phyloP scores from a whole-genome alignment of 2,329 filamentous ascomycete species.

The Botryotinia narcissicola region DNA sequence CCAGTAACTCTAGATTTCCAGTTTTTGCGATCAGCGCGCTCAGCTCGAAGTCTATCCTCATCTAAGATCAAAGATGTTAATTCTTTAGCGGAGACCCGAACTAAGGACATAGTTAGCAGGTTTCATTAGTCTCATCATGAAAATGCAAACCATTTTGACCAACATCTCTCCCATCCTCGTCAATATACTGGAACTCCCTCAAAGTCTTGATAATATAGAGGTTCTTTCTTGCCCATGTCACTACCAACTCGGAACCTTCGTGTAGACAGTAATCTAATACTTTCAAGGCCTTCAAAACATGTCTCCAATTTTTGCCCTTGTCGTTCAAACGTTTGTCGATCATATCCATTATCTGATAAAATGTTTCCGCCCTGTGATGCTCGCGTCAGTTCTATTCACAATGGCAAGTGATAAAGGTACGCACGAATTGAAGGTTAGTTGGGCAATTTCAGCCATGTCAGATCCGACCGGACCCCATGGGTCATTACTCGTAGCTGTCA shows the following conservation, averaged over 20 bases:
- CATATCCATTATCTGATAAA: conserved; percentile 99
- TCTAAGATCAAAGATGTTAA: conserved; percentile 88
- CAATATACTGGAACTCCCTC: conserved; percentile 93
- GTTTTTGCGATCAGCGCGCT: conserved; percentile 85
- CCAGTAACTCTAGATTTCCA: conserved; percentile 98
- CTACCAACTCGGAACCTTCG: conserved; percentile 92
- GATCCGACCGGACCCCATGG: conserved; percentile 97
- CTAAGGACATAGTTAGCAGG: conserved; percentile 50
- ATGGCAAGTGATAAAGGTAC: conserved; percentile 37
- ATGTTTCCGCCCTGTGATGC: conserved; percentile 71
- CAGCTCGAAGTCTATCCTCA: conserved; percentile 85
- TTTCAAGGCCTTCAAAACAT: conserved; percentile 95
- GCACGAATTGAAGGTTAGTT: conserved; percentile 97
- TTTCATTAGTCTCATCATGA: neutral
- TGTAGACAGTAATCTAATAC: conserved; percentile 97
- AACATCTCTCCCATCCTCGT: conserved; percentile 93
- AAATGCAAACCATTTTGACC: conserved; percentile 80
- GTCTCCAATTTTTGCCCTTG: conserved; percentile 99
- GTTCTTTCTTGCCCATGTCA: conserved; percentile 97
- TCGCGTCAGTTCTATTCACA: conserved; percentile 19
- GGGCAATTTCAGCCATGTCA: conserved; percentile 98
- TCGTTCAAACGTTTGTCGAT: conserved; percentile 97
- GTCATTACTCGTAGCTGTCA: conserved; percentile 93
- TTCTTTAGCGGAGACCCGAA: conserved; percentile 94
- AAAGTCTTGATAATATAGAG: conserved; percentile 98